Evolutionary conservation across 805 yeast genomes (phyloP), one percentile per base, ranked within the genome.

Genomic region (Jamesozyma piceae): DNA sequence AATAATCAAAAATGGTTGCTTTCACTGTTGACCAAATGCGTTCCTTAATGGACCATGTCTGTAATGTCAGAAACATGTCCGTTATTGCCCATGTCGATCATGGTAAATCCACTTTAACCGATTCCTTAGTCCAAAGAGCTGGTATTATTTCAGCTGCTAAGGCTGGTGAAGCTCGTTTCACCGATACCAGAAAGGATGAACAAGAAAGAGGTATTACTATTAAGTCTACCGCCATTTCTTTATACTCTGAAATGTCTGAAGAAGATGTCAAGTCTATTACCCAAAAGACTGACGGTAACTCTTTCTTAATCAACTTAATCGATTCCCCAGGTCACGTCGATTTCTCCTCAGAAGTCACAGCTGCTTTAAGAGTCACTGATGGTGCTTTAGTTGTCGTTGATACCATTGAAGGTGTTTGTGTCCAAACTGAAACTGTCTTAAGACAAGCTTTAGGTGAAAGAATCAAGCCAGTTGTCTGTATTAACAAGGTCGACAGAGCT

Each of bases 31-130:
- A 75, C 74, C 97, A 92, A 78, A 90, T 92, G 82, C 95, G 98
- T 78, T 88, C 74, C 68, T 82, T 90, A 75, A 90, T 90, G 98
- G 97, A 92, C 94, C 83, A 82, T 76, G 96, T 89, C 79, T 83
- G 97, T 74, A 90, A 90, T 71, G 97, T 92, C 68, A 96, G 98
- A 80, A 92, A 92, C 94, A 92, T 90, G 95, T 90, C 97, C 74
- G 98, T 90, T 74, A 92, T 92, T 82, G 98, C 98, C 67, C 98
- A 90, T 80, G 97, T 90, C 84, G 98, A 90, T 81, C 98, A 92
- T 80, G 98, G 98, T 78, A 90, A 90, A 75, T 89, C 97, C 60
- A 90, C 98, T 64, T 82, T 90, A 73, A 90, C 98, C 73, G 98
- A 90, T 75, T 92, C 98, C 55, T 83, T 90, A 69, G 97, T 90